Evolutionary conservation across 805 yeast species (phyloP).

Genomic region (Yarrowia yakushimensis): DNA sequence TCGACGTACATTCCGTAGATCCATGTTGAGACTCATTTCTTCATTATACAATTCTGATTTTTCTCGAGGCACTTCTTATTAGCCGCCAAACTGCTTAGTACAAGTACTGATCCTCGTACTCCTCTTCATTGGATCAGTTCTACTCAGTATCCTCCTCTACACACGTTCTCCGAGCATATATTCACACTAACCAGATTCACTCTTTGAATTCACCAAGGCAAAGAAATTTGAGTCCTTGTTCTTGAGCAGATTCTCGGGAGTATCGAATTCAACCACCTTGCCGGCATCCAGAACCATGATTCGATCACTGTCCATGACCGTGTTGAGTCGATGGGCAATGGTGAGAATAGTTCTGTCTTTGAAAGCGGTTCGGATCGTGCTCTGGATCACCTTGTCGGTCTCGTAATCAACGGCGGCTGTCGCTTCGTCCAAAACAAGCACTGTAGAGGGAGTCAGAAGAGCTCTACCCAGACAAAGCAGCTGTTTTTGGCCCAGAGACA

Average conservation of each 20-base stretch:
- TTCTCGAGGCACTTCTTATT: no score
- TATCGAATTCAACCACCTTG: constrained; percentile 43
- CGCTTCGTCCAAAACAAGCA: constrained; percentile 75
- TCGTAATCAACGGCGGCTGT: constrained; percentile 78
- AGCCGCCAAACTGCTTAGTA: no score
- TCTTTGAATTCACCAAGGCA: constrained; percentile 42
- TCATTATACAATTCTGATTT: no score
- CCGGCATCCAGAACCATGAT: constrained; percentile 71
- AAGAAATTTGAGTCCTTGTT: constrained; percentile 69
- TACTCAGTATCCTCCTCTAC: no score
- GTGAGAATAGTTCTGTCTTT: constrained; percentile 67
- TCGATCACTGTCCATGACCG: constrained; percentile 74
- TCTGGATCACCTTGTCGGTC: constrained; percentile 46
- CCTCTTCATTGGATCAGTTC: no score
- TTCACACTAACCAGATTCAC: no score
- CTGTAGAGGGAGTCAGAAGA: constrained; percentile 60
- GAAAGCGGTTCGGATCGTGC: constrained; percentile 67
- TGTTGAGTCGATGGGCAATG: constrained; percentile 79
- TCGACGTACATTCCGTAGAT: no score
- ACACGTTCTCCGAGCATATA: no score
- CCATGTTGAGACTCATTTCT: no score
- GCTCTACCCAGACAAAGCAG: constrained; percentile 70
- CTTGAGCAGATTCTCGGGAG: constrained; percentile 41
- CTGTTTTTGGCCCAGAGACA: constrained; percentile 81
- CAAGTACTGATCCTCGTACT: no score